These are phyloP conservation scores for Paramecium bursaria DNA, from an alignment of 73 alveolate genomes.

Conservation along the genomic window DNA sequence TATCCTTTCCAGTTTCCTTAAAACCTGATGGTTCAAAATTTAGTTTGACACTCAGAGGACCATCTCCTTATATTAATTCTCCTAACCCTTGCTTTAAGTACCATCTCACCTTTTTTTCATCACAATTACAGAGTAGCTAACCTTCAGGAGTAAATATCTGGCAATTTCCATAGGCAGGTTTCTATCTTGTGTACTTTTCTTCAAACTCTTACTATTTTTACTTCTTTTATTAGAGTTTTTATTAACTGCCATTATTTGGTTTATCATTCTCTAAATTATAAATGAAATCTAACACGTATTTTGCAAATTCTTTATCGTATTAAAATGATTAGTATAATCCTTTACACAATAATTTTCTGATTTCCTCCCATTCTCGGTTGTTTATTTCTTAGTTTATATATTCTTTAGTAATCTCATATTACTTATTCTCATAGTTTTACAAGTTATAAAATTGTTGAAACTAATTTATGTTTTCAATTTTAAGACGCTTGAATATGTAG, in stretches of 20 bases:
- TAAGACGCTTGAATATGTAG: background rate
- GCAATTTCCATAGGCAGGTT: conserved; percentile 67
- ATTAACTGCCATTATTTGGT: background rate
- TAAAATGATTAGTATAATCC: background rate
- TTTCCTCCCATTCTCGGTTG: conserved; percentile 6
- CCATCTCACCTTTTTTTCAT: conserved; percentile 69
- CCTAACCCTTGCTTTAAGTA: conserved; percentile 56
- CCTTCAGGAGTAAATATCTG: conserved; percentile 52
- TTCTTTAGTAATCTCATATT: conserved; percentile 40
- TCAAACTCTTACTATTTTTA: conserved; percentile 50
- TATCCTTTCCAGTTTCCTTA: conserved; percentile 48
- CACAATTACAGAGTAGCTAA: conserved; percentile 57
- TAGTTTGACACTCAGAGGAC: conserved; percentile 37
- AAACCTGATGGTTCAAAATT: conserved; percentile 67
- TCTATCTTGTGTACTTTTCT: conserved; percentile 54
- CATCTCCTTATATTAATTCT: conserved; percentile 47
- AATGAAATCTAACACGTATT: background rate
- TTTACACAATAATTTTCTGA: conserved; percentile 1
- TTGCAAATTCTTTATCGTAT: conserved; percentile 10
- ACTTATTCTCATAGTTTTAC: background rate
- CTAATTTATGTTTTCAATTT: background rate
- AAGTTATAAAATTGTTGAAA: background rate
- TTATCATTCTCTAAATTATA: conserved; percentile 3
- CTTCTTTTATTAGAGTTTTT: conserved; percentile 50
- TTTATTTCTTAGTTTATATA: background rate